Percentiles rank a stretch among this genome's conserved stretches.
Evolutionary conservation across 169 alveolate species (phyloP).

Genomic region (Cyclospora cayetanensis): DNA sequence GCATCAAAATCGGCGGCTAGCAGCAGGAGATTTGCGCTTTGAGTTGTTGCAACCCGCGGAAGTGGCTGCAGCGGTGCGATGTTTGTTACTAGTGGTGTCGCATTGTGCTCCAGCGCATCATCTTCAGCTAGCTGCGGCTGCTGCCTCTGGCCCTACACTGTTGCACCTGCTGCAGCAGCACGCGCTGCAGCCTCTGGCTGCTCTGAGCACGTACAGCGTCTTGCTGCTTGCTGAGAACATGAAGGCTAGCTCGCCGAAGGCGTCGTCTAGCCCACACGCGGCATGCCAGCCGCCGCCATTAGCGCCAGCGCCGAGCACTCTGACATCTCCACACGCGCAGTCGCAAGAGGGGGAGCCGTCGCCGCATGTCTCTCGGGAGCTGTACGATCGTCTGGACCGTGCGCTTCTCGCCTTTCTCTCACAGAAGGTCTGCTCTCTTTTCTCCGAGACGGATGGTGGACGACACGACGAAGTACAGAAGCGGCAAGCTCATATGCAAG

Average conservation of each 20-base stretch:
- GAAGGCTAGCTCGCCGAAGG: not conserved
- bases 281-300: too few species aligned
- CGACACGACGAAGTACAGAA: not conserved
- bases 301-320: too few species aligned
- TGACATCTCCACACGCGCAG: too few species aligned
- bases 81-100: not conserved
- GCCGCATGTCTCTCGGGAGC: too few species aligned
- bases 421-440: not conserved
- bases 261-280: too few species aligned
- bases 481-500: slow-evolving; percentile 10
- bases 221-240: slow-evolving; percentile 9
- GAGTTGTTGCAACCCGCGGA: slow-evolving; percentile 36
- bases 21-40: slow-evolving; percentile 11
- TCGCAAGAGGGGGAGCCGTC: not conserved
- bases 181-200: slow-evolving; percentile 27
- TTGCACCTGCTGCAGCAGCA: slow-evolving; percentile 44
- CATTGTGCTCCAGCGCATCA: slow-evolving; percentile 18
- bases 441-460: not conserved
- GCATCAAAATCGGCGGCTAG: slow-evolving; percentile 2
- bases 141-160: slow-evolving; percentile 3
- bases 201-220: slow-evolving; percentile 3
- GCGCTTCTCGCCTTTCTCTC: not conserved
- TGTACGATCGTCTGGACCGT: slow-evolving; percentile 32
- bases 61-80: slow-evolving; percentile 42
- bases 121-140: slow-evolving; percentile 27